phyloP scores from a whole-genome alignment of 2,329 filamentous ascomycete genomes.

The Diaporthe ampelina region DNA sequence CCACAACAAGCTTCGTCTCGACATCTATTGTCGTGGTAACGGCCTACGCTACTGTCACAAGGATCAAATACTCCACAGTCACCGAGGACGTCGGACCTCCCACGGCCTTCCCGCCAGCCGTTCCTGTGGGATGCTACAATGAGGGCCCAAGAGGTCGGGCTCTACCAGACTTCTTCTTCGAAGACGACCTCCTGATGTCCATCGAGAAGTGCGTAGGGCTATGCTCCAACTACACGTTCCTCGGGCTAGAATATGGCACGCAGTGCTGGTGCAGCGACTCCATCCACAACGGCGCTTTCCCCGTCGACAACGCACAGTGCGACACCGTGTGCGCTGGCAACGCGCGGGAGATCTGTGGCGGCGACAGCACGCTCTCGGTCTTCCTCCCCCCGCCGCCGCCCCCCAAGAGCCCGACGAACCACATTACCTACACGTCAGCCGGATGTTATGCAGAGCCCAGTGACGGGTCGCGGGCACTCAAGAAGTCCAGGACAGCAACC shows the following conservation, averaged over 20 bases:
- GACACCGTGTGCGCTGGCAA: conserved; percentile 45
- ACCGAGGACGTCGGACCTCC: background rate
- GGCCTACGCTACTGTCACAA: background rate
- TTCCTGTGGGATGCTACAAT: conserved; percentile 19
- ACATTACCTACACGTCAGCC: background rate
- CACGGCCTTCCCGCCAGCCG: conserved; percentile 2
- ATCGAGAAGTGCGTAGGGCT: conserved; percentile 53
- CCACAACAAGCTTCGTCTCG: background rate
- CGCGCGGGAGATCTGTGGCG: conserved; percentile 45
- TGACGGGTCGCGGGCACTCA: background rate
- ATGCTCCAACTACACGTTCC: conserved; percentile 52
- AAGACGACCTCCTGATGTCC: conserved; percentile 49
- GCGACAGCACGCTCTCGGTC: conserved; percentile 43
- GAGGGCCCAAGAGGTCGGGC: conserved; percentile 18
- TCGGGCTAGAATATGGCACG: conserved; percentile 53
- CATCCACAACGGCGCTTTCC: conserved; percentile 38
- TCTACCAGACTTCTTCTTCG: background rate
- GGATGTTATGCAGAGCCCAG: conserved; percentile 23
- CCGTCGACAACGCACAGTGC: conserved; percentile 43
- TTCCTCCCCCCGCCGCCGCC: conserved; percentile 25
- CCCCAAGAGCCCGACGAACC: background rate
- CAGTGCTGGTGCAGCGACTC: conserved; percentile 53
- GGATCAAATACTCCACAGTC: background rate
- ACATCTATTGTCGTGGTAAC: background rate
- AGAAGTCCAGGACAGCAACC: background rate